Evolutionary conservation across 129 eudicot species (phyloP).

Genomic region (Rutidosis leptorrhynchoides): DNA sequence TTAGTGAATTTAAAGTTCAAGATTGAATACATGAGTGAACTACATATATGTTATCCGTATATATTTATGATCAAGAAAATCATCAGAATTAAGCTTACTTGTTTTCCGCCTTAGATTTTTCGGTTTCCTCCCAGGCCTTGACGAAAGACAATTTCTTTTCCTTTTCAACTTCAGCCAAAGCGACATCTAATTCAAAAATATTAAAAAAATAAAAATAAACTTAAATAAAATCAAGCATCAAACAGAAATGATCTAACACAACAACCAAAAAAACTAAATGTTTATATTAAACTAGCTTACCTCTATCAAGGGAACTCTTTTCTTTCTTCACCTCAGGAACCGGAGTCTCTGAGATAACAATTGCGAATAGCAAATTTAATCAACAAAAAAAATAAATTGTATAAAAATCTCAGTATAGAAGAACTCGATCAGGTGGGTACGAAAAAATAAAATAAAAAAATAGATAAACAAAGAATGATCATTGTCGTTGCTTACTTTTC

Average conservation of each 20-base stretch:
- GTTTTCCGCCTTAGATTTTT: constrained; percentile 70
- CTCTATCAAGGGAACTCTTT: constrained; percentile 56
- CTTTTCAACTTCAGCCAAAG: constrained; percentile 62
- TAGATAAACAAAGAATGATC: constrained; percentile 12
- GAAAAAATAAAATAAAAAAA: too few relatives aligned
- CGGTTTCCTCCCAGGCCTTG: constrained; percentile 95
- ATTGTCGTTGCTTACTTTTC: constrained; percentile 24
- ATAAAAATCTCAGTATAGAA: constrained; percentile 4
- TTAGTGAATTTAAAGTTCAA: not conserved
- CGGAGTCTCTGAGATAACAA: constrained; percentile 41
- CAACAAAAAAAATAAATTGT: constrained; percentile 8
- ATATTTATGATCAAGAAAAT: not conserved
- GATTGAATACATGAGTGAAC: not conserved
- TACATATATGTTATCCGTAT: not conserved
- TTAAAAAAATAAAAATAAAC: not conserved
- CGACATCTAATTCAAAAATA: constrained; percentile 50
- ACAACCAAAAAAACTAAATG: not conserved
- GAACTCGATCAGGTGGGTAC: not conserved
- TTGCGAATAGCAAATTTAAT: not conserved
- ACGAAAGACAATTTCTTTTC: constrained; percentile 75
- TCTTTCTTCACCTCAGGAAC: constrained; percentile 46
- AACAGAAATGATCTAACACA: not conserved
- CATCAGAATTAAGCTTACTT: constrained; percentile 47
- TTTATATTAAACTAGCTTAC: constrained; percentile 28
- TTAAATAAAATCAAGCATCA: not conserved